Conservation (phyloP, 2,329 filamentous ascomycete species). For the Leptographium lundbergii region DNA sequence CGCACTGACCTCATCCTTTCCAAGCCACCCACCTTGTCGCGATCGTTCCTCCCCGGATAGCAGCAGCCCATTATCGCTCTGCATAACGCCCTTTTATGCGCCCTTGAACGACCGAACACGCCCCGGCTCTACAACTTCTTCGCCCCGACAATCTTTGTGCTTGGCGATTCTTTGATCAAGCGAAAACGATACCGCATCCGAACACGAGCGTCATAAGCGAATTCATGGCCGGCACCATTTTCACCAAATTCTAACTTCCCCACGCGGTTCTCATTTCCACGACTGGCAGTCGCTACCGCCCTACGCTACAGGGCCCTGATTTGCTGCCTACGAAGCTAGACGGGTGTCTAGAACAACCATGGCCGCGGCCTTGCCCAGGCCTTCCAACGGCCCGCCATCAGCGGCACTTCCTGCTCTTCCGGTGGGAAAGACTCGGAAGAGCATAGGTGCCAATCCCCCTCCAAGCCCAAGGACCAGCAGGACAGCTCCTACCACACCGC, state of each 20-base stretch:
- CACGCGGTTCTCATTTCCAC: neutral
- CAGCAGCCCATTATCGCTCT: neutral
- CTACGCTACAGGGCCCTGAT: neutral
- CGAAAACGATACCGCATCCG: neutral
- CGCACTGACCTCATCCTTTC: slow-evolving; percentile 9
- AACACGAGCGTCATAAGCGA: neutral
- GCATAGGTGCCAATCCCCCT: slow-evolving; percentile 33
- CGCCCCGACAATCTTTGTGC: no score
- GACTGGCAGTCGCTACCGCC: neutral
- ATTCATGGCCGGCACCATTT: neutral
- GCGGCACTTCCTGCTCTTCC: slow-evolving; percentile 64
- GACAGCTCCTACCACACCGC: slow-evolving; percentile 43
- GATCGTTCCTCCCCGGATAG: no score
- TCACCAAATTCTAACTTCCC: neutral
- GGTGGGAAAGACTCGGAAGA: slow-evolving; percentile 58
- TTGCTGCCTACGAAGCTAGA: slow-evolving; percentile 4
- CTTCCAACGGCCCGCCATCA: slow-evolving; percentile 58
- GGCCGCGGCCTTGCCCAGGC: slow-evolving; percentile 53
- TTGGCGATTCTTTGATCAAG: no score
- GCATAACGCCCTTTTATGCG: slow-evolving; percentile 18
- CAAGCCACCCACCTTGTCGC: neutral
- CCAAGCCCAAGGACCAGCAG: slow-evolving; percentile 30
- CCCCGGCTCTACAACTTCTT: neutral
- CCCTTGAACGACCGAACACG: slow-evolving; percentile 6
- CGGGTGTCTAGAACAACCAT: slow-evolving; percentile 20